Conservation (phyloP, 2,329 filamentous ascomycete genomes). For the Neonectria punicea region DNA sequence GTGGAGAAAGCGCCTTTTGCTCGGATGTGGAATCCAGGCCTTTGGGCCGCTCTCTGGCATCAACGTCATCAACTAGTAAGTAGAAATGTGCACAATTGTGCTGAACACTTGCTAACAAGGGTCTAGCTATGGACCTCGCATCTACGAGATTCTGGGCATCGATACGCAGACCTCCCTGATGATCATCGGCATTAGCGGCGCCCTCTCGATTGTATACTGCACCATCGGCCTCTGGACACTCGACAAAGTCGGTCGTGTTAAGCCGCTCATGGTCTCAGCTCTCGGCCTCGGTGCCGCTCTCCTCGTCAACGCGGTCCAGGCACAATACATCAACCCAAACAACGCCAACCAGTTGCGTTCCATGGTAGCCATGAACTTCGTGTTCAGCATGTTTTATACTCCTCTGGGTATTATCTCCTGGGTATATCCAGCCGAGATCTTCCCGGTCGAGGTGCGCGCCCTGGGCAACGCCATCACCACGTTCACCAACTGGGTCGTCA, state of each 20-base stretch:
- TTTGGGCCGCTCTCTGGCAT: constrained; percentile 60
- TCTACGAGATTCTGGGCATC: constrained; percentile 58
- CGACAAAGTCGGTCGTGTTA: constrained; percentile 59
- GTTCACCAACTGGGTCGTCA: constrained; percentile 46
- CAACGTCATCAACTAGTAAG: constrained; percentile 40
- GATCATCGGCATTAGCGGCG: constrained; percentile 62
- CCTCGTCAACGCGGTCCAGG: constrained; percentile 44
- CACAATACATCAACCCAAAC: constrained; percentile 38
- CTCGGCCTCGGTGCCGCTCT: constrained; percentile 41
- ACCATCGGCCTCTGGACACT: constrained; percentile 57
- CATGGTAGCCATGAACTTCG: constrained; percentile 49
- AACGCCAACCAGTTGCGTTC: constrained; percentile 42
- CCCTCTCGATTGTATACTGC: constrained; percentile 60
- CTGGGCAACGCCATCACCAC: constrained; percentile 44
- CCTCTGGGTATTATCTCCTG: constrained; percentile 56
- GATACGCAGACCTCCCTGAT: constrained; percentile 56
- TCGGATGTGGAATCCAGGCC: constrained; percentile 59
- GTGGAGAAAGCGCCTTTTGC: constrained; percentile 57
- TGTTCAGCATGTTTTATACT: constrained; percentile 46
- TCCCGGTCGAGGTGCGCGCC: constrained; percentile 48
- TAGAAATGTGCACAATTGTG: background rate
- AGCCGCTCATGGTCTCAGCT: constrained; percentile 56
- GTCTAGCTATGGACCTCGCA: constrained; percentile 43
- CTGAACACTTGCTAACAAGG: constrained; percentile 11
- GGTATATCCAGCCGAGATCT: constrained; percentile 54